Evolutionary conservation across 176 grass and related monocot species (phyloP).

Genomic region (Elaeis guineensis): DNA sequence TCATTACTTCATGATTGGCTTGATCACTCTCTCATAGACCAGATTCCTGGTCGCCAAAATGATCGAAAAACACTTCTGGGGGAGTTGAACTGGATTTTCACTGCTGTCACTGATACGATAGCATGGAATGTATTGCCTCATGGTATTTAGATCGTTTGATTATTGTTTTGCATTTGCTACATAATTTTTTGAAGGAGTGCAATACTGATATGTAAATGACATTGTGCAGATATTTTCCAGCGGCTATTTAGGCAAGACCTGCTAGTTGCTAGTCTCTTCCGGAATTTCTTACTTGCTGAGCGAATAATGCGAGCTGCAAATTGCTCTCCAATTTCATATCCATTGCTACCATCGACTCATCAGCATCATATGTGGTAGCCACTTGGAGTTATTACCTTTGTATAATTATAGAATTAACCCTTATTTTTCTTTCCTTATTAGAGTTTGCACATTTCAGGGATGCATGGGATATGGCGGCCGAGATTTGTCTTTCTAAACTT

Average conservation of each 20-base stretch:
- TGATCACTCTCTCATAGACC: slow-evolving; percentile 53
- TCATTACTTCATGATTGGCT: slow-evolving; percentile 68
- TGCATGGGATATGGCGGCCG: slow-evolving; percentile 99
- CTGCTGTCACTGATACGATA: slow-evolving; percentile 92
- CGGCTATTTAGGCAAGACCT: slow-evolving; percentile 97
- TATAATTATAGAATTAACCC: too few relatives aligned
- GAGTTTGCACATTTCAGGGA: slow-evolving; percentile 42
- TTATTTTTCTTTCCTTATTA: slow-evolving; percentile 10
- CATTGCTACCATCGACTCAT: slow-evolving; percentile 76
- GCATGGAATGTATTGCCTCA: slow-evolving; percentile 98
- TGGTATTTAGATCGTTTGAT: slow-evolving; percentile 35
- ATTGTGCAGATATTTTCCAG: slow-evolving; percentile 81
- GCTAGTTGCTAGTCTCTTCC: slow-evolving; percentile 93
- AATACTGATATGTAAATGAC: slow-evolving; percentile 21
- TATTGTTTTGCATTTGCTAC: slow-evolving; percentile 2
- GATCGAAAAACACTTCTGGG: slow-evolving; percentile 96
- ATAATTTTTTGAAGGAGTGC: too few relatives aligned
- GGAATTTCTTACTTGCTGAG: slow-evolving; percentile 97
- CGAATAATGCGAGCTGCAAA: slow-evolving; percentile 94
- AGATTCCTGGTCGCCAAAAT: slow-evolving; percentile 96
- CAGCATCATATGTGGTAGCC: slow-evolving; percentile 98
- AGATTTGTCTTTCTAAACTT: slow-evolving; percentile 96
- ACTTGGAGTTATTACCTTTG: neutral
- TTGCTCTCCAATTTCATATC: slow-evolving; percentile 84
- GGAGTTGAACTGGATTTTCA: slow-evolving; percentile 99